Evolutionary conservation across 768 basidiomycete species (phyloP), one percentile per base, ranked within the genome.

Genomic region (Epithele typhae): DNA sequence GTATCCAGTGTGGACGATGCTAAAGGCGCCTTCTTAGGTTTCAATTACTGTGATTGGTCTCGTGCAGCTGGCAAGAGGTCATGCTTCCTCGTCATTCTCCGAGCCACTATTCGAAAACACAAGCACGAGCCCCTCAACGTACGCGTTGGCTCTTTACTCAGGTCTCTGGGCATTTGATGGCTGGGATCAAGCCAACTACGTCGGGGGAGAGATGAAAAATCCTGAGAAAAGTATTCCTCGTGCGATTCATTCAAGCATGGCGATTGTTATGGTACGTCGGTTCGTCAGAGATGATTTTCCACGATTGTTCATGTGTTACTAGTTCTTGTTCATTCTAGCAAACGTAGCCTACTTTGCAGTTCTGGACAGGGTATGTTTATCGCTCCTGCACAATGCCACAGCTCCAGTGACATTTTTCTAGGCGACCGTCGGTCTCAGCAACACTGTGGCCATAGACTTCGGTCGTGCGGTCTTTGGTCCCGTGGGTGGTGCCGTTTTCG

Each of bases 161-260:
- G 91, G 92, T 3, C 69, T 98, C 4, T 97, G 88, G 91, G 93
- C 93, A 2, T 93, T 91, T 54, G 93, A 93, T 64, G 95, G 95
- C 0, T 99, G 93, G 93, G 94, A 94, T 59, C 87, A 89, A 65
- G 84, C 79, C 23, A 93, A 92, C 61, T 95, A 87, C 53, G 89
- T 97, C 14, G 89, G 87, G 12, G 94, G 89, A 23, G 92, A 92
- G 64, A 88, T 97, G 69, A 69, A 73, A 44, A 78, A 85, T 49
- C 82, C 90, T 2, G 79, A 85, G 59, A 87, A 80, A 60, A 92
- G 93, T 57, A 84, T 98, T 38, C 94, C 94, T 2, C 74, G 85
- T 47, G 83, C 85, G 1, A 91, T 97, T 35, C 93, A 97, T 62
- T 70, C 74, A n/a, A 95, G 92, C 59, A 94, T 97, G 92, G 64